A percentile compares a stretch with the other conserved stretches of the same genome.
These are phyloP conservation scores for Rhodotorula sp. DNA, from an alignment of 1,284 basidiomycete genomes.

Conservation along the genomic window DNA sequence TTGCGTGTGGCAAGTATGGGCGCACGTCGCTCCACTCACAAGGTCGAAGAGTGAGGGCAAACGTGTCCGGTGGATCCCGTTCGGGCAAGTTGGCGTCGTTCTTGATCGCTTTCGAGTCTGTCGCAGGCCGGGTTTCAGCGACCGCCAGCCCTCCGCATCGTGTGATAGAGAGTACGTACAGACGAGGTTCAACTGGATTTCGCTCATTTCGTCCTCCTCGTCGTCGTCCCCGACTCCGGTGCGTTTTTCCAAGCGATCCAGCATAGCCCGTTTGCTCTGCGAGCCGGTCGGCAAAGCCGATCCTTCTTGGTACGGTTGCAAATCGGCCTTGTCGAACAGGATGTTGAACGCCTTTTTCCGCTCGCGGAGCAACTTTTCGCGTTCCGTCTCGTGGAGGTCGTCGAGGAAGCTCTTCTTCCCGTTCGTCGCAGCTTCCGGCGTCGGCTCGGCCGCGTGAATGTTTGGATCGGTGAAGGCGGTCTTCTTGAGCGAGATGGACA, in stretches of 20 bases:
- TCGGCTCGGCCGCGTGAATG: constrained; percentile 7
- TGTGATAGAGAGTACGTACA: constrained; percentile 8
- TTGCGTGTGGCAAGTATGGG: too few relatives aligned
- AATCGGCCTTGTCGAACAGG: constrained; percentile 41
- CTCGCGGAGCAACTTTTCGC: constrained; percentile 71
- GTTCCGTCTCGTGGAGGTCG: constrained; percentile 70
- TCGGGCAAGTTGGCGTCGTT: constrained; percentile 73
- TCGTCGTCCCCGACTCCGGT: constrained; percentile 7
- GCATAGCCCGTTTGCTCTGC: constrained; percentile 24
- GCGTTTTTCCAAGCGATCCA: constrained; percentile 16
- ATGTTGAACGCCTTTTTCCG: constrained; percentile 57
- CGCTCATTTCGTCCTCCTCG: constrained; percentile 40
- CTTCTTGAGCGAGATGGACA: constrained; percentile 64
- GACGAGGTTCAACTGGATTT: constrained; percentile 41
- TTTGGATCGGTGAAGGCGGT: constrained; percentile 59
- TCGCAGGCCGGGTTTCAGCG: background rate
- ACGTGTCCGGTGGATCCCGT: constrained; percentile 78
- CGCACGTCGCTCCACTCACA: constrained; percentile 49
- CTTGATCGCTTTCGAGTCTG: constrained; percentile 68
- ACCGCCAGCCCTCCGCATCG: background rate
- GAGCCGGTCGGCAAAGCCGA: constrained; percentile 7
- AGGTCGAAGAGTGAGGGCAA: constrained; percentile 69
- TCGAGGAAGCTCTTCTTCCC: constrained; percentile 56
- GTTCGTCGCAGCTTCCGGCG: background rate
- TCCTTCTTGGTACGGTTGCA: constrained; percentile 32